Evolutionary conservation across 805 yeast species (phyloP).

Genomic region (Huiozyma sinensis): DNA sequence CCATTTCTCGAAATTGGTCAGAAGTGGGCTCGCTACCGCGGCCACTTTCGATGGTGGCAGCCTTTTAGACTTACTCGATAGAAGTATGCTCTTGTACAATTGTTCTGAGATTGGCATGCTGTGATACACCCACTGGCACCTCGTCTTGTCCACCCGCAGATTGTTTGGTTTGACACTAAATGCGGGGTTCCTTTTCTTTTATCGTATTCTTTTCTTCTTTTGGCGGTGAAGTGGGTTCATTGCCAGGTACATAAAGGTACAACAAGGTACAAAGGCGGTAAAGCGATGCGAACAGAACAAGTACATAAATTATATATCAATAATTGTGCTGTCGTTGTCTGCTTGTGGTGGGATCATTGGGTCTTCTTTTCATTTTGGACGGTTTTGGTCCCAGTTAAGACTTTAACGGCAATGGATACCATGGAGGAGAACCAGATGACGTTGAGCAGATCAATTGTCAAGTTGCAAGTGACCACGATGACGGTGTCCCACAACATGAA

Average conservation of each 20-base stretch:
- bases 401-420: constrained; percentile 49
- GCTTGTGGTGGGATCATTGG: constrained; percentile 1
- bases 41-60: neutral
- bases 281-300: too few species aligned
- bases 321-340: neutral
- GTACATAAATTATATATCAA: neutral
- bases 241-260: neutral
- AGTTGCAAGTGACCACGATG: constrained; percentile 36
- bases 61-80: too few species aligned
- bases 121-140: too few species aligned
- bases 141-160: too few species aligned
- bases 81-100: too few species aligned
- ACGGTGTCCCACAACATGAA: constrained; percentile 34
- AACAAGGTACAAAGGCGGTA: neutral
- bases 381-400: constrained; percentile 2
- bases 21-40: constrained; percentile 2
- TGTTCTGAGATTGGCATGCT: too few species aligned
- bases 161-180: too few species aligned
- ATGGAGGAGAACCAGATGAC: constrained; percentile 73
- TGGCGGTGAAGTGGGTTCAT: too few species aligned
- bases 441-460: constrained; percentile 54
- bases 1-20: constrained; percentile 29
- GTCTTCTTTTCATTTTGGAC: constrained; percentile 2
- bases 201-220: too few species aligned
- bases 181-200: too few species aligned